Conservation (phyloP, 108 stramenopile species). For the Skeletonema grethae region DNA sequence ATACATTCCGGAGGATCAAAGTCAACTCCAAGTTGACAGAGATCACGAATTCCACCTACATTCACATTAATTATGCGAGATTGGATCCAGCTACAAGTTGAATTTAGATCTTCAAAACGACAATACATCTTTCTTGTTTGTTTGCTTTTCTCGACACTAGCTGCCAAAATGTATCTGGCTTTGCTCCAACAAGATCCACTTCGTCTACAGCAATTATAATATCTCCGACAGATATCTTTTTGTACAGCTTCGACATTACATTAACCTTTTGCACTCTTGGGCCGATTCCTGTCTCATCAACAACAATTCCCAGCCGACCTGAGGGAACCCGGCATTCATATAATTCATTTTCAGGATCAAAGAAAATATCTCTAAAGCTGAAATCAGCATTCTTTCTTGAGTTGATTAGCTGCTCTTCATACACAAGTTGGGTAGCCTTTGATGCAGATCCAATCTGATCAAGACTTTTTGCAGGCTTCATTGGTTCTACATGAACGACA, state of each 20-base stretch:
- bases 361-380: slow-evolving; percentile 30
- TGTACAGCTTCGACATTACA: slow-evolving; percentile 35
- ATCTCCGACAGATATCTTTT: slow-evolving; percentile 30
- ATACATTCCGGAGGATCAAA: too few relatives aligned
- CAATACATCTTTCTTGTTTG: background rate
- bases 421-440: slow-evolving; percentile 7
- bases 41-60: too few relatives aligned
- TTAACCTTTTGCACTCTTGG: slow-evolving; percentile 34
- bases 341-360: slow-evolving; percentile 40
- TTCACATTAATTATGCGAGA: too few relatives aligned
- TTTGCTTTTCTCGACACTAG: slow-evolving; percentile 15
- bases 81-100: background rate
- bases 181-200: slow-evolving; percentile 39
- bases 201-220: slow-evolving; percentile 42
- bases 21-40: too few relatives aligned
- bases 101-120: background rate
- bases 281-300: slow-evolving; percentile 37
- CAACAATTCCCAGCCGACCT: slow-evolving; percentile 39
- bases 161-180: slow-evolving; percentile 38
- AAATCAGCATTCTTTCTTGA: slow-evolving; percentile 4
- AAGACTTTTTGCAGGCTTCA: background rate
- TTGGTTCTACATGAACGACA: background rate
- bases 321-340: slow-evolving; percentile 42
- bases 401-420: slow-evolving; percentile 19
- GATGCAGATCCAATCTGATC: slow-evolving; percentile 1